These are phyloP conservation scores for Areca catechu DNA, from an alignment of 176 grass and related monocot species.

Conservation along the genomic window DNA sequence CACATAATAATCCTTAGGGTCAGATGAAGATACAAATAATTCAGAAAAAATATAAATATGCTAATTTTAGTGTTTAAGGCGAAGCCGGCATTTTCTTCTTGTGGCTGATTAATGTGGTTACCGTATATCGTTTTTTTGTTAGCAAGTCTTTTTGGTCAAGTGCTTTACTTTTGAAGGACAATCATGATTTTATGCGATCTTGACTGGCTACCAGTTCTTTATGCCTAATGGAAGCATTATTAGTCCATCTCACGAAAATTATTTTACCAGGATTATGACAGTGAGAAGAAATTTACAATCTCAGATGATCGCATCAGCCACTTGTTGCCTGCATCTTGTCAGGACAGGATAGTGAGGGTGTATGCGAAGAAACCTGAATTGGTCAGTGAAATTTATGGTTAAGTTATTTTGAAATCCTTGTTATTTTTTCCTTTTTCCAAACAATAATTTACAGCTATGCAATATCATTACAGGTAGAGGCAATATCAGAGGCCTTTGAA, in stretches of 20 bases:
- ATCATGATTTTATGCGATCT: no score
- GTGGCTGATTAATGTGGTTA: no score
- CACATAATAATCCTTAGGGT: no score
- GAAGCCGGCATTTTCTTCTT: no score
- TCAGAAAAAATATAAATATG: no score
- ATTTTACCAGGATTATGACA: slow-evolving; percentile 45
- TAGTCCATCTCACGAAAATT: slow-evolving; percentile 10
- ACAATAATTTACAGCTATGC: slow-evolving; percentile 5
- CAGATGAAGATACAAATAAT: no score
- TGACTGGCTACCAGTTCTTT: no score
- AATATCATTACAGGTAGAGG: slow-evolving; percentile 43
- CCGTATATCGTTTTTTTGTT: no score
- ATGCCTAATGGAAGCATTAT: neutral
- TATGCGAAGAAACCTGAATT: slow-evolving; percentile 78
- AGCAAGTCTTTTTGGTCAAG: no score
- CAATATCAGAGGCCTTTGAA: slow-evolving; percentile 76
- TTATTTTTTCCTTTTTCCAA: neutral
- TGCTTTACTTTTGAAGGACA: no score
- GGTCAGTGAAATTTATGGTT: slow-evolving; percentile 27
- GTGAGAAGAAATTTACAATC: slow-evolving; percentile 66
- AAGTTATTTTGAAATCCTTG: neutral
- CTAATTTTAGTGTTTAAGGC: no score
- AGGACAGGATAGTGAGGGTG: slow-evolving; percentile 80
- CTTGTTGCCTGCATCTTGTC: slow-evolving; percentile 50
- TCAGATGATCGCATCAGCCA: slow-evolving; percentile 79